A percentile compares a stretch with the other conserved stretches of the same genome.
Evolutionary conservation across 345 rosid species (phyloP).

Genomic region (Rhizophora apiculata): DNA sequence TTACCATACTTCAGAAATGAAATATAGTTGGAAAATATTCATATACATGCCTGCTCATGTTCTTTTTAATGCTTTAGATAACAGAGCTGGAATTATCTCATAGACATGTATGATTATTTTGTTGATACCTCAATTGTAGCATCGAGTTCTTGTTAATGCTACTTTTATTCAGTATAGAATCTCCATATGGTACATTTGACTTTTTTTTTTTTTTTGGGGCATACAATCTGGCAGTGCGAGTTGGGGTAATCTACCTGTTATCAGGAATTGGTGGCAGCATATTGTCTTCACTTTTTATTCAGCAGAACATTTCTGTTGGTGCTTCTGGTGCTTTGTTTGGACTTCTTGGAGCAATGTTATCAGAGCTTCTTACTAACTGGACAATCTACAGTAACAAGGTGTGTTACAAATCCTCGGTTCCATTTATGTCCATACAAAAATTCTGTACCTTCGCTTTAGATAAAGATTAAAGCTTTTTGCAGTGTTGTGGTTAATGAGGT

Average conservation of each 20-base stretch:
- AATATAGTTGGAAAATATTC: background rate
- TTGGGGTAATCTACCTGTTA: constrained; percentile 68
- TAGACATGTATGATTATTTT: background rate
- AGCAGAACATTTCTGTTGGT: constrained; percentile 79
- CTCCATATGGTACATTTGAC: background rate
- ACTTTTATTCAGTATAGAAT: background rate
- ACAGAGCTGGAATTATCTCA: background rate
- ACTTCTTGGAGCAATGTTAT: constrained; percentile 93
- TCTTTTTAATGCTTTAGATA: background rate
- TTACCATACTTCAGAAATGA: background rate
- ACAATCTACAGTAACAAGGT: constrained; percentile 80
- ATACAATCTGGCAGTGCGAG: constrained; percentile 50
- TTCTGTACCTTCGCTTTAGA: background rate
- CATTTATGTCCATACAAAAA: background rate
- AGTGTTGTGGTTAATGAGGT: too few species aligned
- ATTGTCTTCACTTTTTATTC: constrained; percentile 66
- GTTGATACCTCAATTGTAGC: background rate
- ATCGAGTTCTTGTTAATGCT: background rate
- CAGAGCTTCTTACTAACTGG: constrained; percentile 92
- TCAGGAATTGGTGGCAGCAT: constrained; percentile 90
- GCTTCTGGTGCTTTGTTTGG: constrained; percentile 99
- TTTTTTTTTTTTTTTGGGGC: background rate
- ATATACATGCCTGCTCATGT: background rate
- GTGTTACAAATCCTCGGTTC: background rate
- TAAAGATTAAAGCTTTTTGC: background rate